Conservation (phyloP, 1,139 yeast species). For the Geotrichum histeridarum region DNA sequence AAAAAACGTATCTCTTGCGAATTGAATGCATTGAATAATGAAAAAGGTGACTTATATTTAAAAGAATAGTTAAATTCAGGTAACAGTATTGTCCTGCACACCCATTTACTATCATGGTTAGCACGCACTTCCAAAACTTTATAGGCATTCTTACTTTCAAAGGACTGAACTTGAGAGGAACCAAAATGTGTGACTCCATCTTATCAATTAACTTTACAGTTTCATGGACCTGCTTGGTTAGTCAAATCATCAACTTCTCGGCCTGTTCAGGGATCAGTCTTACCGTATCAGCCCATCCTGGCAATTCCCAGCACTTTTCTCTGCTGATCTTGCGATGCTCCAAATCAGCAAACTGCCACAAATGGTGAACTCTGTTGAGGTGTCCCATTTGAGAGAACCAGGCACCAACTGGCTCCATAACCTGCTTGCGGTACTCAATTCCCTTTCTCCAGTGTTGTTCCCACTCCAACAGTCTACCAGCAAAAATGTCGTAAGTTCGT, state of each 20-base stretch:
- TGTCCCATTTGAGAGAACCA: constrained; percentile 43
- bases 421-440: constrained; percentile 41
- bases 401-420: constrained; percentile 46
- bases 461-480: constrained; percentile 43
- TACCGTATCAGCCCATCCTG: constrained; percentile 42
- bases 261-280: neutral
- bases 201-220: constrained; percentile 40
- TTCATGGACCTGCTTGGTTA: constrained; percentile 34
- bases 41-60: no score
- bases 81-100: neutral
- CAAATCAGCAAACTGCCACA: constrained; percentile 44
- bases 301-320: constrained; percentile 43
- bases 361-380: constrained; percentile 41
- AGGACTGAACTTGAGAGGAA: constrained; percentile 41
- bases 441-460: constrained; percentile 42
- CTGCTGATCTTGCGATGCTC: constrained; percentile 42
- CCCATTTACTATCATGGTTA: neutral
- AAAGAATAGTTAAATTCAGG: neutral
- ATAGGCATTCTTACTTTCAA: constrained; percentile 24
- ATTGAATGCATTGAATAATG: neutral
- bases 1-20: neutral
- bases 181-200: constrained; percentile 40
- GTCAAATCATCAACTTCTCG: constrained; percentile 12
- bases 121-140: neutral
- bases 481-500: constrained; percentile 38